These are phyloP conservation scores for Antitrichia curtipendula DNA, from an alignment of 225 moss, liverwort and hornwort species.

Conservation along the genomic window DNA sequence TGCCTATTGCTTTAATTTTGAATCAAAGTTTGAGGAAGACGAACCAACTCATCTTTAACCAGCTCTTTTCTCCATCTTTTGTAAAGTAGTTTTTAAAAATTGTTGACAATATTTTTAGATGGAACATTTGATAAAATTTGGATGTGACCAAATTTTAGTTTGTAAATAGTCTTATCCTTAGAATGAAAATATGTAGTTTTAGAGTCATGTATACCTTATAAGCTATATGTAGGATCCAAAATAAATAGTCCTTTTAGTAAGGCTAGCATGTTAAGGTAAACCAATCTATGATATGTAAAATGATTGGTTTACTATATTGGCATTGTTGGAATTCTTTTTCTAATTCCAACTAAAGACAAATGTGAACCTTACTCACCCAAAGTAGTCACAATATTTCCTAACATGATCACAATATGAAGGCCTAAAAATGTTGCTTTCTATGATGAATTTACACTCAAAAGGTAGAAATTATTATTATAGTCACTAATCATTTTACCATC, in stretches of 20 bases:
- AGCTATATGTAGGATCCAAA: neutral
- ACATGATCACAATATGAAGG: neutral
- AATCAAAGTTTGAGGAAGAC: neutral
- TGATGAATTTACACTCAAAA: neutral
- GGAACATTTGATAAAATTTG: neutral
- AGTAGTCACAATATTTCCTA: neutral
- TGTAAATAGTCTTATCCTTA: neutral
- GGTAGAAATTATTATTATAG: fast-evolving
- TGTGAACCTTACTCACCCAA: too few relatives aligned
- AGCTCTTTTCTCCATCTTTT: neutral
- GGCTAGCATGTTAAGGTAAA: fast-evolving
- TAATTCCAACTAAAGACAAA: neutral
- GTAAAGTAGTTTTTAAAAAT: neutral
- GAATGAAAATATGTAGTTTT: neutral
- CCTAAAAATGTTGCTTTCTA: fast-evolving
- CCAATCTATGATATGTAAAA: fast-evolving
- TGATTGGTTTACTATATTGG: neutral
- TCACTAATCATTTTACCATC: neutral
- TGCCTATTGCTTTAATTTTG: neutral
- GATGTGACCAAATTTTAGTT: neutral
- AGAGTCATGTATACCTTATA: fast-evolving
- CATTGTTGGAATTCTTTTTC: neutral
- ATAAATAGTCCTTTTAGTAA: neutral
- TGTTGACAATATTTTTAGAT: neutral
- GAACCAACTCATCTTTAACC: neutral